Evolutionary conservation across 2,329 filamentous ascomycete genomes (phyloP).

Genomic region (Aspergillus tanneri): DNA sequence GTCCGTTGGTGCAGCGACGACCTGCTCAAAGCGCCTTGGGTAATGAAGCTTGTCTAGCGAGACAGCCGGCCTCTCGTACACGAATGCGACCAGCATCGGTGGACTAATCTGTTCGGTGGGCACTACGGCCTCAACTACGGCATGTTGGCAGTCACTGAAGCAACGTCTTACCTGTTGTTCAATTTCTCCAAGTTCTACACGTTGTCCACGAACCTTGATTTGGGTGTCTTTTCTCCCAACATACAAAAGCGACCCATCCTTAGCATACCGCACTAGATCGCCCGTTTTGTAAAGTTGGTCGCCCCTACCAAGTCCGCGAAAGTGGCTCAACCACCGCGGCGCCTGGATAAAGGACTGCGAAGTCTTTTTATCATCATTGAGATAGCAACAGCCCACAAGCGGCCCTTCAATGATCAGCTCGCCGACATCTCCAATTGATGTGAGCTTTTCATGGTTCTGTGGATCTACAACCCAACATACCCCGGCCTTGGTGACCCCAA

Average conservation of each 20-base stretch:
- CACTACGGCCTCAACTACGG: not conserved
- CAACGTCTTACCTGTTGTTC: not conserved
- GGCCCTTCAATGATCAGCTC: constrained; percentile 8
- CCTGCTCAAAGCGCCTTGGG: too few relatives aligned
- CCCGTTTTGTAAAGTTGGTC: not conserved
- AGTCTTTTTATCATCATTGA: constrained; percentile 4
- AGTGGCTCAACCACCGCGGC: not conserved
- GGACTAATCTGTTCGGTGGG: not conserved
- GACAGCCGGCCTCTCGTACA: not conserved
- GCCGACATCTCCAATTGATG: constrained; percentile 4
- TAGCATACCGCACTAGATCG: not conserved
- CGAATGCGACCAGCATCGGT: not conserved
- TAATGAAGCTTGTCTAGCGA: too few relatives aligned
- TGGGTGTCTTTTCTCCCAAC: not conserved
- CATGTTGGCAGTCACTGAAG: not conserved
- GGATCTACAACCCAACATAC: constrained; percentile 1
- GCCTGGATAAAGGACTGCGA: not conserved
- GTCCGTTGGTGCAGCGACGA: not conserved
- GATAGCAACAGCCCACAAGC: constrained; percentile 4
- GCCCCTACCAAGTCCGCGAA: not conserved
- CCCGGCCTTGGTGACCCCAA: not conserved
- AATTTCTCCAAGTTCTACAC: constrained; percentile 1
- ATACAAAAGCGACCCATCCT: not conserved
- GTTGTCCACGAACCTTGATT: constrained; percentile 1
- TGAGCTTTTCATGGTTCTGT: not conserved